These are phyloP conservation scores for Moricandia moricandioides DNA, from an alignment of 345 rosid genomes.

Conservation along the genomic window DNA sequence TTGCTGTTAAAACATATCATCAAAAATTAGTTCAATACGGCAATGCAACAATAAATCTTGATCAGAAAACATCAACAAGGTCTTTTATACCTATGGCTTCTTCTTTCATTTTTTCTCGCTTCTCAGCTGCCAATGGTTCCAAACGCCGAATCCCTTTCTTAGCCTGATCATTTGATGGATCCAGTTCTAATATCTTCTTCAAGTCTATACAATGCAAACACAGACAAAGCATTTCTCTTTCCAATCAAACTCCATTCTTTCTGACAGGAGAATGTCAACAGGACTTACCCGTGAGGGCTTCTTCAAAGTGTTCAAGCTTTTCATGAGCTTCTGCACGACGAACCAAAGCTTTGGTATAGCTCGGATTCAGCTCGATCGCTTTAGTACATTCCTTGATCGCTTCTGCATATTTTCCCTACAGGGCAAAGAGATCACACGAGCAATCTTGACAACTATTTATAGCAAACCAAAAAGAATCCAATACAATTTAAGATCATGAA, in stretches of 20 bases:
- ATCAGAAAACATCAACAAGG: neutral
- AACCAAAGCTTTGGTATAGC: constrained; percentile 57
- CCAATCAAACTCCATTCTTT: neutral
- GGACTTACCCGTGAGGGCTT: constrained; percentile 67
- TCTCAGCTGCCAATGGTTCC: constrained; percentile 75
- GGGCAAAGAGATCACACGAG: neutral
- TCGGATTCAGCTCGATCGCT: constrained; percentile 69
- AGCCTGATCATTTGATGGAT: constrained; percentile 69
- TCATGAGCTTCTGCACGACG: constrained; percentile 85
- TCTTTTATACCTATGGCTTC: constrained; percentile 78
- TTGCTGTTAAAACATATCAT: constrained; percentile 44
- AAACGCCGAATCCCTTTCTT: constrained; percentile 54
- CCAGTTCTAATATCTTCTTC: constrained; percentile 75
- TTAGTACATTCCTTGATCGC: constrained; percentile 70
- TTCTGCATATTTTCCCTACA: constrained; percentile 68
- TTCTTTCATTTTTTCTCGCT: constrained; percentile 89
- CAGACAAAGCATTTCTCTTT: neutral
- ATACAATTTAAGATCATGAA: neutral
- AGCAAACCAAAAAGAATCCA: neutral
- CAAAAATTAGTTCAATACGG: neutral
- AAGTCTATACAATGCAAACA: constrained; percentile 44
- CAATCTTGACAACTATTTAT: neutral
- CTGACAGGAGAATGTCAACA: too few relatives aligned
- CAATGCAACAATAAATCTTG: neutral
- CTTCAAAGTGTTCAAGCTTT: constrained; percentile 76